A percentile compares a stretch with the other conserved stretches of the same genome.
Conservation (phyloP, 108 stramenopile species). For the Nitzschia inconspicua region DNA sequence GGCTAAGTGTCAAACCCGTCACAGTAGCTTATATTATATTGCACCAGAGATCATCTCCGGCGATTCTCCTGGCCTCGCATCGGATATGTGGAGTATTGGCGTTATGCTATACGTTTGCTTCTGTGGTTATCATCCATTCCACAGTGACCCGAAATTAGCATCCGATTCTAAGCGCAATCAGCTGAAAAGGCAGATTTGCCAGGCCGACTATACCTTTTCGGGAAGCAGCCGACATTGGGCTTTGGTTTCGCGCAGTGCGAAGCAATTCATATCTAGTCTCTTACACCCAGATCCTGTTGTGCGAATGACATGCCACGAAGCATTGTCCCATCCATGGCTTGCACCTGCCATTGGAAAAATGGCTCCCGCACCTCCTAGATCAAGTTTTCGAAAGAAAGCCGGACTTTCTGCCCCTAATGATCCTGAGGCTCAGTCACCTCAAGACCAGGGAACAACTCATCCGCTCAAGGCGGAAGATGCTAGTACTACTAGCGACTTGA, state of each 20-base stretch:
- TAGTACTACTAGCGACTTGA: too few species aligned
- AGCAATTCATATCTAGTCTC: conserved; percentile 25
- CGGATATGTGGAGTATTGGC: conserved; percentile 33
- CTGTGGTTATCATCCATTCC: conserved; percentile 17
- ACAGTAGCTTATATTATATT: conserved; percentile 14
- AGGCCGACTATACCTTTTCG: conserved; percentile 9
- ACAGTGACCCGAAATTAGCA: not conserved
- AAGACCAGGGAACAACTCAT: too few species aligned
- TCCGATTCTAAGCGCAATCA: not conserved
- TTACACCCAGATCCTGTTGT: conserved; percentile 15
- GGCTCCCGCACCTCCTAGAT: too few species aligned
- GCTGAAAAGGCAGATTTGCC: conserved; percentile 9
- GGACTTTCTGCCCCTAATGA: too few species aligned
- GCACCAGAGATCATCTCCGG: conserved; percentile 12
- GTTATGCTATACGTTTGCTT: conserved; percentile 16
- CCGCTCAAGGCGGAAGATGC: too few species aligned
- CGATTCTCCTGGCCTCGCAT: conserved; percentile 5
- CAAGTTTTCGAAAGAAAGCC: too few species aligned
- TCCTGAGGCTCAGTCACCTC: too few species aligned
- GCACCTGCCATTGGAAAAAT: too few species aligned
- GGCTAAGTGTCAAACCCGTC: not conserved
- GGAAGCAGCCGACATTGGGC: conserved; percentile 6
- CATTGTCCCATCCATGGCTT: conserved; percentile 24
- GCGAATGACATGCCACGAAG: conserved; percentile 23
- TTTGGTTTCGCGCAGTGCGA: conserved; percentile 15